Evolutionary conservation across 192 early-diverging fungal genomes (phyloP).

Genomic region (Rhizophagus clarus): DNA sequence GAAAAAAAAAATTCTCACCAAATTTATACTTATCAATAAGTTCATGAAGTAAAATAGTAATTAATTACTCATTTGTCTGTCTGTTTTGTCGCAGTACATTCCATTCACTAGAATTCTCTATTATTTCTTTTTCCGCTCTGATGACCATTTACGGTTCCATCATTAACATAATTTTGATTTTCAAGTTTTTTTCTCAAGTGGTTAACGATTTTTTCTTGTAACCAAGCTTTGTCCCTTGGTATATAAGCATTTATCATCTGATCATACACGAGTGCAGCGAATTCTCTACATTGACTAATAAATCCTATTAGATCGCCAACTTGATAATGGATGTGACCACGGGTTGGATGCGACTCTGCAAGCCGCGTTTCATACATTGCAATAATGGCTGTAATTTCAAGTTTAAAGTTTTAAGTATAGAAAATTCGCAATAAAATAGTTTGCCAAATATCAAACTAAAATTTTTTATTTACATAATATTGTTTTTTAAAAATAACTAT

Average conservation of each 20-base stretch:
- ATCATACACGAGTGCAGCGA: constrained; percentile 31
- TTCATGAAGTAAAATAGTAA: too few relatives aligned
- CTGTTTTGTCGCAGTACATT: too few relatives aligned
- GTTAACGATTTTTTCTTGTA: constrained; percentile 24
- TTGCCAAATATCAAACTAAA: not conserved
- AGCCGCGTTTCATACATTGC: constrained; percentile 41
- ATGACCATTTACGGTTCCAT: not conserved
- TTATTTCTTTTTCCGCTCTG: not conserved
- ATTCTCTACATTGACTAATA: constrained; percentile 43
- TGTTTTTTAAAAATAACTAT: too few relatives aligned
- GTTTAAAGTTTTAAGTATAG: too few relatives aligned
- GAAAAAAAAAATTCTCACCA: too few relatives aligned
- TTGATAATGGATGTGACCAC: constrained; percentile 39
- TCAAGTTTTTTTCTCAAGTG: constrained; percentile 30
- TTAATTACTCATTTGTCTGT: too few relatives aligned
- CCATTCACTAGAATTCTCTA: not conserved
- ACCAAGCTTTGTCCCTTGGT: constrained; percentile 33
- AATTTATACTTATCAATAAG: too few relatives aligned
- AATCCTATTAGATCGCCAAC: constrained; percentile 43
- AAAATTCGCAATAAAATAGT: too few relatives aligned
- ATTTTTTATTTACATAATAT: not conserved
- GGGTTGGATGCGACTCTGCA: constrained; percentile 35
- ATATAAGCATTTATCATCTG: constrained; percentile 18
- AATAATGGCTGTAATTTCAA: constrained; percentile 27
- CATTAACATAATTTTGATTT: not conserved